Evolutionary conservation across 768 basidiomycete genomes (phyloP).

Genomic region (Dictyophora rubrovolvata): DNA sequence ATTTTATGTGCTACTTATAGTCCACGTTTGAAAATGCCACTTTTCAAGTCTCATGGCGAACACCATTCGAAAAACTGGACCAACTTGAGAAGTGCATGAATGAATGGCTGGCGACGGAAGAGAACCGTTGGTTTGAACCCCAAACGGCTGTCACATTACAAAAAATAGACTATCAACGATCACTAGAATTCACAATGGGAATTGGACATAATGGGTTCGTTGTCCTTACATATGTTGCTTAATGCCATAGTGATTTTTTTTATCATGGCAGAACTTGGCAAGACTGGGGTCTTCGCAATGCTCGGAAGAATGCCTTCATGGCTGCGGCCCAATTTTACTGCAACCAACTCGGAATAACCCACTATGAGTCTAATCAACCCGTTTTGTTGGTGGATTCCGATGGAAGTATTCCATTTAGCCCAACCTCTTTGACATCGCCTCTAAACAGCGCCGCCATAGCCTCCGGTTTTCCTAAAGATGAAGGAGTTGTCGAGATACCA

Average conservation of each 20-base stretch:
- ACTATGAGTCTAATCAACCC: slow-evolving; percentile 51
- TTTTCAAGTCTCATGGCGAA: slow-evolving; percentile 69
- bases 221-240: background rate
- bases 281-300: slow-evolving; percentile 53
- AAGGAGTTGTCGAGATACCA: background rate
- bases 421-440: background rate
- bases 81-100: slow-evolving; percentile 57
- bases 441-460: background rate
- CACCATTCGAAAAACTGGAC: slow-evolving; percentile 62
- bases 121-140: slow-evolving; percentile 71
- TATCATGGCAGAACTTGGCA: slow-evolving; percentile 32
- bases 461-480: background rate
- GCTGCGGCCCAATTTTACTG: slow-evolving; percentile 68
- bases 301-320: slow-evolving; percentile 68
- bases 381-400: slow-evolving; percentile 27
- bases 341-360: slow-evolving; percentile 55
- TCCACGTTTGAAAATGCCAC: slow-evolving; percentile 60
- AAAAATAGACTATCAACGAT: slow-evolving; percentile 54
- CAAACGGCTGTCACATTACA: slow-evolving; percentile 54
- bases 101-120: slow-evolving; percentile 68
- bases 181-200: slow-evolving; percentile 58
- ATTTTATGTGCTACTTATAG: slow-evolving; percentile 18
- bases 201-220: slow-evolving; percentile 45
- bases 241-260: background rate
- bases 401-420: background rate